Conservation (phyloP, 371 early-diverging fungal genomes). For the Mortierella sp. region DNA sequence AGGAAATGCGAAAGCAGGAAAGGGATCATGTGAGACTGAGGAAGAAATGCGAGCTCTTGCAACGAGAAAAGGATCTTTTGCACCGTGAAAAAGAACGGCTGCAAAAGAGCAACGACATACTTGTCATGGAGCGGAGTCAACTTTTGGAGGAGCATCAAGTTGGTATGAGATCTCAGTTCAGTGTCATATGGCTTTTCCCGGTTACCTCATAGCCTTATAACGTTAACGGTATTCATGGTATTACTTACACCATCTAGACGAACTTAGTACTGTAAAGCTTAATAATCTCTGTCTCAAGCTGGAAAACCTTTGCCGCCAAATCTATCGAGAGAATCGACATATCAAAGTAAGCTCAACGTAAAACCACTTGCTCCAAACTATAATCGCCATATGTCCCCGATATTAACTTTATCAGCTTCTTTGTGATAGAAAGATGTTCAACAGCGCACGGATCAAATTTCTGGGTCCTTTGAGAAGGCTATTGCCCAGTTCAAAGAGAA, state of each 20-base stretch:
- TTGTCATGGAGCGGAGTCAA: constrained; percentile 38
- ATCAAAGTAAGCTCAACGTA: constrained; percentile 16
- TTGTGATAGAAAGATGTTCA: constrained; percentile 32
- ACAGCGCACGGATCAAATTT: constrained; percentile 50
- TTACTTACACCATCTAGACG: constrained; percentile 7
- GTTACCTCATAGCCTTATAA: too few relatives aligned
- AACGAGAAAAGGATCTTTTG: constrained; percentile 54
- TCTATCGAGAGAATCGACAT: constrained; percentile 18
- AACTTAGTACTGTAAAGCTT: constrained; percentile 10
- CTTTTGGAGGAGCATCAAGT: constrained; percentile 22
- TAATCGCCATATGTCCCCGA: too few relatives aligned
- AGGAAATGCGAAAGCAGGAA: constrained; percentile 53
- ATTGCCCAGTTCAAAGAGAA: constrained; percentile 60
- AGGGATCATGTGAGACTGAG: constrained; percentile 28
- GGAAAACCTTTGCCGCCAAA: constrained; percentile 34
- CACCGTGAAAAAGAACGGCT: constrained; percentile 57
- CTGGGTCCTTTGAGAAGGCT: constrained; percentile 59
- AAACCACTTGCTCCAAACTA: background rate
- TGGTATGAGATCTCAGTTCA: constrained; percentile 2
- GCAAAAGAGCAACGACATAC: constrained; percentile 59
- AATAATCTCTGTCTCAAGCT: constrained; percentile 23
- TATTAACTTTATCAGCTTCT: background rate
- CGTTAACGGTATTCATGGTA: too few relatives aligned
- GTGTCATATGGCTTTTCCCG: too few relatives aligned
- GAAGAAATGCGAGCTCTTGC: constrained; percentile 33